These are phyloP conservation scores for Torrubiella hemipterigena DNA, from an alignment of 2,329 filamentous ascomycete species.

Conservation along the genomic window DNA sequence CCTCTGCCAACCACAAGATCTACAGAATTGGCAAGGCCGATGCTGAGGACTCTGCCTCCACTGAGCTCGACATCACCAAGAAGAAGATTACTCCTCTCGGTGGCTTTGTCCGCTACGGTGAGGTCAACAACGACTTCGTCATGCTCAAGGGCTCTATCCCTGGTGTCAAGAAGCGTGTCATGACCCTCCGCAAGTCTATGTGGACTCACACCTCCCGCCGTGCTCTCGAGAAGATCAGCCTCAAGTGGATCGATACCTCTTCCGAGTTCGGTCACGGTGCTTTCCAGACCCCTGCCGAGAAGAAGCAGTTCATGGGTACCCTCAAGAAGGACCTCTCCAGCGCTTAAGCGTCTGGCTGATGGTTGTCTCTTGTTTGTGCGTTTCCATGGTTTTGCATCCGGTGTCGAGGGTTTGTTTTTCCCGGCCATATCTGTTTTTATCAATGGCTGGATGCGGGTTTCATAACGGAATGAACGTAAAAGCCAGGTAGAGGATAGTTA, in stretches of 20 bases:
- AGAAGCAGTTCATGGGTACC: conserved; percentile 92
- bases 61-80: conserved; percentile 94
- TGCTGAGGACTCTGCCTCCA: conserved; percentile 86
- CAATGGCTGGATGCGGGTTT: conserved; percentile 22
- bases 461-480: conserved; percentile 22
- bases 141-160: conserved; percentile 97
- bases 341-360: conserved; percentile 16
- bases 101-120: conserved; percentile 98
- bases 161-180: conserved; percentile 98
- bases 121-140: conserved; percentile 98
- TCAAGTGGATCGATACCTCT: conserved; percentile 99
- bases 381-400: conserved; percentile 36
- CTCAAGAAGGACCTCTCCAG: conserved; percentile 90
- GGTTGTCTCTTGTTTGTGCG: conserved; percentile 21
- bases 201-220: conserved; percentile 92
- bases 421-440: conserved; percentile 15
- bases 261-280: conserved; percentile 99
- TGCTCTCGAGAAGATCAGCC: conserved; percentile 96
- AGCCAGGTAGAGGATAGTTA: conserved; percentile 22
- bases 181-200: conserved; percentile 84
- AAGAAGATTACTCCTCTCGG: conserved; percentile 98
- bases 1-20: conserved; percentile 99
- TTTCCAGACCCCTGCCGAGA: conserved; percentile 97
- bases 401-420: conserved; percentile 38
- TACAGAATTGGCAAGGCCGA: conserved; percentile 90